phyloP scores from a whole-genome alignment of 2,329 filamentous ascomycete species.

The Pseudogymnoascus sp. region DNA sequence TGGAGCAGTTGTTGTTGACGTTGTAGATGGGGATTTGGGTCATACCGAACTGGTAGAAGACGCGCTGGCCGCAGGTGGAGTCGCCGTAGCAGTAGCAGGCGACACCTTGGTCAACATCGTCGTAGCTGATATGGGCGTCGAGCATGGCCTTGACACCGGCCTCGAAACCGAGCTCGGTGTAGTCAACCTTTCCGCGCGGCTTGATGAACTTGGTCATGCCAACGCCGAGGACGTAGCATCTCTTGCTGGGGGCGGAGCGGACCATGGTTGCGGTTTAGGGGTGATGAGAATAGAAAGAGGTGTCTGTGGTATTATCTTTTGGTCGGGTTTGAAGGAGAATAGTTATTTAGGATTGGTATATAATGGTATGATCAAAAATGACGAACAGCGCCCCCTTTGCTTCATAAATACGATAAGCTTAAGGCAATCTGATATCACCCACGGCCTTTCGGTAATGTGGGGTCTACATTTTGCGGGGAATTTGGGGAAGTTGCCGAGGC shows the following conservation, averaged over 20 bases:
- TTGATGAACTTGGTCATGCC: slow-evolving; percentile 99
- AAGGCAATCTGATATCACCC: not conserved
- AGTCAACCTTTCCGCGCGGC: slow-evolving; percentile 86
- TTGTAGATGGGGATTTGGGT: slow-evolving; percentile 95
- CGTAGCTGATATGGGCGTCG: slow-evolving; percentile 86
- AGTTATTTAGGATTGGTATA: not conserved
- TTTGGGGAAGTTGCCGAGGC: slow-evolving; percentile 1
- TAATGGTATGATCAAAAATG: not conserved
- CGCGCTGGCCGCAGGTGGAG: slow-evolving; percentile 86
- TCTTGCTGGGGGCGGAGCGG: not conserved
- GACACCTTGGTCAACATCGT: slow-evolving; percentile 88
- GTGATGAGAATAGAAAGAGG: not conserved
- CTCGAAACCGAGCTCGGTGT: slow-evolving; percentile 89
- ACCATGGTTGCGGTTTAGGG: slow-evolving; percentile 4
- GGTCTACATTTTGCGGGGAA: not conserved
- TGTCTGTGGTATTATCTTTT: not conserved
- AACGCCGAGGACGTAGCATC: slow-evolving; percentile 83
- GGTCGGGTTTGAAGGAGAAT: not conserved
- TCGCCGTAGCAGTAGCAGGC: slow-evolving; percentile 99
- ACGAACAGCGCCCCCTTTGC: not conserved
- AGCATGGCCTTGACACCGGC: slow-evolving; percentile 81
- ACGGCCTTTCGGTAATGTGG: slow-evolving; percentile 1
- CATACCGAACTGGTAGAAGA: slow-evolving; percentile 99
- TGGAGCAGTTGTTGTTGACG: slow-evolving; percentile 98
- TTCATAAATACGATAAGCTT: not conserved